These are phyloP conservation scores for Tilletiopsis washingtonensis DNA, from an alignment of 1,284 basidiomycete species.

Conservation along the genomic window DNA sequence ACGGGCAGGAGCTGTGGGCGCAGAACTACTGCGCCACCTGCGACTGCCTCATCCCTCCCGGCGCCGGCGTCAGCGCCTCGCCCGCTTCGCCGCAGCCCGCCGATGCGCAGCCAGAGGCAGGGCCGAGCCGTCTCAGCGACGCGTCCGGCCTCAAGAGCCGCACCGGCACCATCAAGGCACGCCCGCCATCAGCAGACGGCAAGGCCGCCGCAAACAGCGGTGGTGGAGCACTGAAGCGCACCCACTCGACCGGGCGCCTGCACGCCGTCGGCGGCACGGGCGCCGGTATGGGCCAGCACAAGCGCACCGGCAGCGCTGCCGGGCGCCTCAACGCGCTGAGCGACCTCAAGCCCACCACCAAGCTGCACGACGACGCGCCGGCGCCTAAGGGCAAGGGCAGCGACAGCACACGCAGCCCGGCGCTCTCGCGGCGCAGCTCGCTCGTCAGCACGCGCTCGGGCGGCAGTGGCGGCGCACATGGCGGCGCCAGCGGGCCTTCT, in stretches of 20 bases:
- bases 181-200: conserved; percentile 4
- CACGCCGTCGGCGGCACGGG: conserved; percentile 24
- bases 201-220: background rate
- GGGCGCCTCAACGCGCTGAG: conserved; percentile 34
- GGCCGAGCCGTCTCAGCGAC: conserved; percentile 1
- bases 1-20: conserved; percentile 38
- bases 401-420: conserved; percentile 14
- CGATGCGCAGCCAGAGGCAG: background rate
- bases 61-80: conserved; percentile 22
- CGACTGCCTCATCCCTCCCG: conserved; percentile 38
- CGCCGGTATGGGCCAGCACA: conserved; percentile 17
- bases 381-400: conserved; percentile 1
- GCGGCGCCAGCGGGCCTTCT: conserved; percentile 4
- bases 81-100: background rate
- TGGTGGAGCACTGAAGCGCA: conserved; percentile 17
- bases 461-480: conserved; percentile 16
- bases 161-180: conserved; percentile 28
- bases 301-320: conserved; percentile 32
- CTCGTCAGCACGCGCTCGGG: conserved; percentile 20
- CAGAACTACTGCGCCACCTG: conserved; percentile 36
- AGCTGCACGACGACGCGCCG: conserved; percentile 19
- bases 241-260: conserved; percentile 25
- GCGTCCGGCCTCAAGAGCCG: conserved; percentile 19
- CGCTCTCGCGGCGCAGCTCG: conserved; percentile 16
- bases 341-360: conserved; percentile 38